A percentile compares a stretch with the other conserved stretches of the same genome.
Conservation (phyloP, 306 rosid genomes). For the Alnus rubra region DNA sequence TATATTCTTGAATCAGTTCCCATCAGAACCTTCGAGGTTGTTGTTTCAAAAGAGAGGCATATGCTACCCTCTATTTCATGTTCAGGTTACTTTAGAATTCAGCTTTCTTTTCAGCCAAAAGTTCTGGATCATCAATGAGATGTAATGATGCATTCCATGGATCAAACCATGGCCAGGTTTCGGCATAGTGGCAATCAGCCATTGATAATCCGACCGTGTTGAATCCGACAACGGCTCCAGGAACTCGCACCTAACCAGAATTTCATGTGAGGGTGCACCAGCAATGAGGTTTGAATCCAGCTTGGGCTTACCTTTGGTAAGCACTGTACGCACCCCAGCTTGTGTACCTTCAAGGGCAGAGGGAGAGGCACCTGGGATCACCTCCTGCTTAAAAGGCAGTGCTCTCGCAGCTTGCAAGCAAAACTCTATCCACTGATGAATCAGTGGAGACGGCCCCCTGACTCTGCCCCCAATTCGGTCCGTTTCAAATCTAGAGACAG, state of each 20-base stretch:
- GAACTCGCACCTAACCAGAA: conserved; percentile 72
- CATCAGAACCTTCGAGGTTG: neutral
- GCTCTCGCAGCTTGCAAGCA: conserved; percentile 90
- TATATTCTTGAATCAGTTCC: neutral
- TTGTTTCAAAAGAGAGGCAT: neutral
- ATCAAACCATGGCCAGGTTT: conserved; percentile 44
- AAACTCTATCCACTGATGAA: conserved; percentile 92
- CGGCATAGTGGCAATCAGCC: conserved; percentile 58
- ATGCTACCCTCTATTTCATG: neutral
- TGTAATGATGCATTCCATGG: conserved; percentile 29
- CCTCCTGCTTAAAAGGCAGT: conserved; percentile 85
- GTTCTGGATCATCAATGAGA: conserved; percentile 38
- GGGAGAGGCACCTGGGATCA: conserved; percentile 85
- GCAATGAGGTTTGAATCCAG: conserved; percentile 73
- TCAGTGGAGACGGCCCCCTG: conserved; percentile 86
- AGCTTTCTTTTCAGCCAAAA: conserved; percentile 27
- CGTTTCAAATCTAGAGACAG: conserved; percentile 61
- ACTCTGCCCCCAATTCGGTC: conserved; percentile 67
- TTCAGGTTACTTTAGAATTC: conserved; percentile 28
- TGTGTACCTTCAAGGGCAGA: conserved; percentile 48
- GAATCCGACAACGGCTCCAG: conserved; percentile 73
- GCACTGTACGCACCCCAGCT: conserved; percentile 41
- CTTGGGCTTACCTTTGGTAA: conserved; percentile 67
- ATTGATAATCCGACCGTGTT: conserved; percentile 55
- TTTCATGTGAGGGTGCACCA: conserved; percentile 75